Conservation (phyloP, 768 basidiomycete genomes). For the Trametes punicea region DNA sequence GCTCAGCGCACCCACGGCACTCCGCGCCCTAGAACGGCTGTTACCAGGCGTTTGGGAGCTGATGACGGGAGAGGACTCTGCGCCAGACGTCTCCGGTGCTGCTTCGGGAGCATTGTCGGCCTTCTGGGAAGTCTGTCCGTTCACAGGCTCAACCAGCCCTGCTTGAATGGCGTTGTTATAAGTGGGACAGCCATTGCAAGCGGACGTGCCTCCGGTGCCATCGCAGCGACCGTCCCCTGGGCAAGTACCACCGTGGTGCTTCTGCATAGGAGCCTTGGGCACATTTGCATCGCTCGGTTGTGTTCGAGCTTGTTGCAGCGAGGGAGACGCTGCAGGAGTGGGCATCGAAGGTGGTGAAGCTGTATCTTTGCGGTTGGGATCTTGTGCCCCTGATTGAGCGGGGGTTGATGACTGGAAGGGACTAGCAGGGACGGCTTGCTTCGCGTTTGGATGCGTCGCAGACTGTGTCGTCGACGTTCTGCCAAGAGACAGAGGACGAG, state of each 20-base stretch:
- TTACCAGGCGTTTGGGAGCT: slow-evolving; percentile 19
- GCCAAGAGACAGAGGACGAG: slow-evolving; percentile 62
- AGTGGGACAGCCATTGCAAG: slow-evolving; percentile 95
- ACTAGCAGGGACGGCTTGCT: slow-evolving; percentile 28
- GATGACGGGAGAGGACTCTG: slow-evolving; percentile 17
- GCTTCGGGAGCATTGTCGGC: slow-evolving; percentile 32
- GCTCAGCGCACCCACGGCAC: slow-evolving; percentile 67
- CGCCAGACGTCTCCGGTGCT: slow-evolving; percentile 13
- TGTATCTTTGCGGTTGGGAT: slow-evolving; percentile 15
- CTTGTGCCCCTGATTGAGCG: slow-evolving; percentile 9
- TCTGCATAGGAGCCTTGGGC: slow-evolving; percentile 2
- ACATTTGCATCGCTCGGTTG: slow-evolving; percentile 5
- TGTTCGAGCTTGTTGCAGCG: slow-evolving; percentile 17
- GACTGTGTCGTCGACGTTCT: slow-evolving; percentile 26
- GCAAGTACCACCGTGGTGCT: slow-evolving; percentile 63
- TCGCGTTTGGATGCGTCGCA: slow-evolving; percentile 30
- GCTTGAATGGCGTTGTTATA: slow-evolving; percentile 74
- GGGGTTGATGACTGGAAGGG: slow-evolving; percentile 11
- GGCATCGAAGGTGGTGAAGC: slow-evolving; percentile 24
- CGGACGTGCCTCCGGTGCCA: slow-evolving; percentile 90
- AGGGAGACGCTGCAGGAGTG: slow-evolving; percentile 26
- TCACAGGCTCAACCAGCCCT: slow-evolving; percentile 10
- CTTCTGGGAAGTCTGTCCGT: slow-evolving; percentile 31
- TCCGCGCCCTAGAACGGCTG: slow-evolving; percentile 26
- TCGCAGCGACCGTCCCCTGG: slow-evolving; percentile 98